These are phyloP conservation scores for Cladosporium velox DNA, from an alignment of 2,329 filamentous ascomycete species.

Conservation along the genomic window DNA sequence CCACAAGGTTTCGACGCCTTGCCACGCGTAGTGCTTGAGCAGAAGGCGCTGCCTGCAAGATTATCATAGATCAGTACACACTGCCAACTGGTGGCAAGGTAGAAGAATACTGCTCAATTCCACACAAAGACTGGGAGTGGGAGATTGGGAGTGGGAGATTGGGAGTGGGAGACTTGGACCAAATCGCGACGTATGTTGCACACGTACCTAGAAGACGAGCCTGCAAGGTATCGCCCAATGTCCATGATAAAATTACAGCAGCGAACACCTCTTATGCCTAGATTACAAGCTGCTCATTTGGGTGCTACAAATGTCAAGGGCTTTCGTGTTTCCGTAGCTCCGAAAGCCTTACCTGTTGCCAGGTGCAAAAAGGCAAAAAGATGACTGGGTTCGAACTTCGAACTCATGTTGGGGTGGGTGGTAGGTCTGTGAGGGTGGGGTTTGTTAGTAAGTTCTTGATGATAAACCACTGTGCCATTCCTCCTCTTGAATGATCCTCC, in stretches of 20 bases:
- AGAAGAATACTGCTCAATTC: not conserved
- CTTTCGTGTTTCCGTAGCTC: not conserved
- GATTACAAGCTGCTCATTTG: not conserved
- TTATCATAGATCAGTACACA: not conserved
- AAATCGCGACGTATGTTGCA: not conserved
- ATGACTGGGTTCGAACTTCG: not conserved
- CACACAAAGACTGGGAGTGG: not conserved
- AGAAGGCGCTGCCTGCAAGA: not conserved
- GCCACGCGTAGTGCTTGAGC: not conserved
- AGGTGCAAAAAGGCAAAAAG: constrained; percentile 4
- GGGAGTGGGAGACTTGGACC: not conserved
- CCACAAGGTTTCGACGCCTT: not conserved
- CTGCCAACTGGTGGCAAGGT: not conserved
- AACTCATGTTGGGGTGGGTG: not conserved
- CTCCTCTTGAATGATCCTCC: not conserved
- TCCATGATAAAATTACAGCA: not conserved
- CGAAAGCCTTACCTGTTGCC: too few relatives aligned
- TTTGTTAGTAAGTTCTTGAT: not conserved
- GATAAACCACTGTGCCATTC: constrained; percentile 5
- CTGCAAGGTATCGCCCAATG: not conserved
- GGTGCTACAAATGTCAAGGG: not conserved
- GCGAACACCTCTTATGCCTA: not conserved
- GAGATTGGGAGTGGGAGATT: not conserved
- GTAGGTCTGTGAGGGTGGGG: not conserved
- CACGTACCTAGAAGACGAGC: not conserved